Percentiles rank a stretch among this genome's conserved stretches.
phyloP scores from a whole-genome alignment of 108 stramenopile species.

The Skeletonema costatum region DNA sequence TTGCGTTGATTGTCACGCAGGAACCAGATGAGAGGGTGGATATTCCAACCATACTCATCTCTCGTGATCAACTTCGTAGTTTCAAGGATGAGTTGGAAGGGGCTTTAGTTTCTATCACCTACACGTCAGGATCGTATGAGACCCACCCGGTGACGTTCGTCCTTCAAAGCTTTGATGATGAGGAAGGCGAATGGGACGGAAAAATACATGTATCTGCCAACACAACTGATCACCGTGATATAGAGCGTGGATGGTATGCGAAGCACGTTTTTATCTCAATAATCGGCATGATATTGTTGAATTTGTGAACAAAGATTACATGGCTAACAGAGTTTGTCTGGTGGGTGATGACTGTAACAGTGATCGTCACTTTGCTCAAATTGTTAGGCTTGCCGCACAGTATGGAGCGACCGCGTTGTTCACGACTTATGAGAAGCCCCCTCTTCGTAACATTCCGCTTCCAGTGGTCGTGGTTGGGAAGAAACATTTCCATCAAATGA shows the following conservation, averaged over 20 bases:
- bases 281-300: too few relatives aligned
- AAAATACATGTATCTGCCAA: not conserved
- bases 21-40: not conserved
- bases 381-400: conserved; percentile 2
- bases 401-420: conserved; percentile 14
- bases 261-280: not conserved
- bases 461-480: not conserved
- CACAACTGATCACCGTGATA: not conserved
- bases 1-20: not conserved
- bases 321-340: not conserved
- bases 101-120: not conserved
- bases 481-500: not conserved
- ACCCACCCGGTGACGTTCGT: not conserved
- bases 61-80: not conserved
- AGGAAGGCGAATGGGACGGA: not conserved
- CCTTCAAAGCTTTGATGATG: not conserved
- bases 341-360: not conserved
- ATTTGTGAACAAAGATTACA: not conserved
- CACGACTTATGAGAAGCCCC: conserved; percentile 2
- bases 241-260: not conserved
- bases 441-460: not conserved
- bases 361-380: not conserved
- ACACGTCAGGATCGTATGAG: not conserved
- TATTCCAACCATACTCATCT: not conserved
- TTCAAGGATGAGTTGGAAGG: not conserved